phyloP scores from a whole-genome alignment of 768 basidiomycete species.

The Paxillus ammoniavirescens region DNA sequence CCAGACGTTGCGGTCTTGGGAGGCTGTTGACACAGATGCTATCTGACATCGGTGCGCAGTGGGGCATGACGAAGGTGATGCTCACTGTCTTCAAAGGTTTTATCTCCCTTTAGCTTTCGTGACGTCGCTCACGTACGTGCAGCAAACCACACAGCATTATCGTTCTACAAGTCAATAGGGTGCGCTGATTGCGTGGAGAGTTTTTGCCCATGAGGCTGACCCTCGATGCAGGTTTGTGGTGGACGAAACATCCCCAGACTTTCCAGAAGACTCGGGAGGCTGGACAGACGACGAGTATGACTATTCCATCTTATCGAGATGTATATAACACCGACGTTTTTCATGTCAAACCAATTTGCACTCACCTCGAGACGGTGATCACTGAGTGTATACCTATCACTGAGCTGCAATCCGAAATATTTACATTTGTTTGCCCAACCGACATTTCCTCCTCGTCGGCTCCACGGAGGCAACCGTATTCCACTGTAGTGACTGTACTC shows the following conservation, averaged over 20 bases:
- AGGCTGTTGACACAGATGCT: slow-evolving; percentile 50
- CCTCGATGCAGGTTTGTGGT: slow-evolving; percentile 44
- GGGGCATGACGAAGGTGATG: slow-evolving; percentile 66
- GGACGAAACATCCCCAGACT: slow-evolving; percentile 54
- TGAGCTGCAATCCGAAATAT: slow-evolving; percentile 15
- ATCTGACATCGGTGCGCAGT: slow-evolving; percentile 46
- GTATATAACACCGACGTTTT: slow-evolving; percentile 26
- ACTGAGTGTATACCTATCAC: too few relatives aligned
- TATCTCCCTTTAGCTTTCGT: slow-evolving; percentile 1
- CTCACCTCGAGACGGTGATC: too few relatives aligned
- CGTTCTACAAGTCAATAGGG: slow-evolving; percentile 59
- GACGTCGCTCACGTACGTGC: slow-evolving; percentile 8
- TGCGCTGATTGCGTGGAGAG: slow-evolving; percentile 26
- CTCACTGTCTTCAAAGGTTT: slow-evolving; percentile 78
- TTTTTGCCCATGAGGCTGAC: slow-evolving; percentile 6
- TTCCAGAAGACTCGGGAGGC: slow-evolving; percentile 25
- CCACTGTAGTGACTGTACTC: slow-evolving; percentile 6
- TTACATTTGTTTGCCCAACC: slow-evolving; percentile 22
- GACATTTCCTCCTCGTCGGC: slow-evolving; percentile 6
- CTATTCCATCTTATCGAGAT: slow-evolving; percentile 39
- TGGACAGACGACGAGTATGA: slow-evolving; percentile 33
- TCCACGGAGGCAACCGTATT: not conserved
- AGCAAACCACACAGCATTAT: slow-evolving; percentile 46
- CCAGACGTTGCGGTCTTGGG: slow-evolving; percentile 58
- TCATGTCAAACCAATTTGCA: slow-evolving; percentile 24